Evolutionary conservation across 768 basidiomycete species (phyloP).

Genomic region (Tephrocybe sp.): DNA sequence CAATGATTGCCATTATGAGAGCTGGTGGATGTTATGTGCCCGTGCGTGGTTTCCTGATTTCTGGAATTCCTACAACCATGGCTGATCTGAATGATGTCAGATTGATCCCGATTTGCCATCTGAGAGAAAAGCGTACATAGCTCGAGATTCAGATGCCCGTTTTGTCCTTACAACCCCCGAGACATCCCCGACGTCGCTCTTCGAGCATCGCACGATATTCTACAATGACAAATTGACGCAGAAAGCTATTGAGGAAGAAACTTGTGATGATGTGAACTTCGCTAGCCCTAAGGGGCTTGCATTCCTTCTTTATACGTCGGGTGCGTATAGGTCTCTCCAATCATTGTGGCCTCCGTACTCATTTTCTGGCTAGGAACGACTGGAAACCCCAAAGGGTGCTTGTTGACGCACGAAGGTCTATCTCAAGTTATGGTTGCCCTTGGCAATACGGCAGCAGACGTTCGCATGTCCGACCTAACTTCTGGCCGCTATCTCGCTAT

Average conservation of each 20-base stretch:
- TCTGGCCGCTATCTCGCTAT: conserved; percentile 36
- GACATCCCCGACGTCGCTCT: conserved; percentile 19
- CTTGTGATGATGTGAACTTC: conserved; percentile 23
- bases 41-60: conserved; percentile 25
- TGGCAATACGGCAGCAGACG: conserved; percentile 28
- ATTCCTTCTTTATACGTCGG: conserved; percentile 51
- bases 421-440: conserved; percentile 31
- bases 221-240: conserved; percentile 24
- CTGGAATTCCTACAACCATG: neutral
- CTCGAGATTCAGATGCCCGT: conserved; percentile 36
- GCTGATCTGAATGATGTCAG: conserved; percentile 22
- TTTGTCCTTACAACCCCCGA: conserved; percentile 36
- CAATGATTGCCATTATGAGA: conserved; percentile 42
- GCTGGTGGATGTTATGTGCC: conserved; percentile 54
- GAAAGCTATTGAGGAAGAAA: conserved; percentile 26
- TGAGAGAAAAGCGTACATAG: conserved; percentile 45
- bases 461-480: conserved; percentile 25
- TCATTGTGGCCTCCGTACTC: neutral
- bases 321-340: conserved; percentile 20
- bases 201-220: conserved; percentile 22
- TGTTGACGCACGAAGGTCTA: conserved; percentile 33
- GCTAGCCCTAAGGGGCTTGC: conserved; percentile 33
- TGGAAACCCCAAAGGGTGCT: conserved; percentile 50
- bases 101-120: conserved; percentile 49
- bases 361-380: conserved; percentile 37